These are phyloP conservation scores for Suhomyces chickasaworum DNA, from an alignment of 1,139 yeast genomes.

Conservation along the genomic window DNA sequence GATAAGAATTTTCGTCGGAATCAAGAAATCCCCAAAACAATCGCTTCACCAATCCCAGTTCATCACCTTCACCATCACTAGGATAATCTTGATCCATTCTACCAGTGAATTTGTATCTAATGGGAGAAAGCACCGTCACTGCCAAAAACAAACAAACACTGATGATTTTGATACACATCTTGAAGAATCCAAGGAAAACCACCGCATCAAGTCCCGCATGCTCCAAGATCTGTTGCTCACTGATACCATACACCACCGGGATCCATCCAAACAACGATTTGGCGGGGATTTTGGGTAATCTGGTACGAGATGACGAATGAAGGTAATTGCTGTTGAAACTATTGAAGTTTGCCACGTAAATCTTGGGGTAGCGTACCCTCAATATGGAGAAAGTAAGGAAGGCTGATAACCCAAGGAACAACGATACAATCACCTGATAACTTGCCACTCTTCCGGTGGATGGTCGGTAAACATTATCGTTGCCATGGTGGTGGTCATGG, in stretches of 20 bases:
- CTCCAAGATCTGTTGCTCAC: slow-evolving; percentile 77
- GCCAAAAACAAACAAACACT: slow-evolving; percentile 63
- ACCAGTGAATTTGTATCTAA: slow-evolving; percentile 72
- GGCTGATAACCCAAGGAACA: slow-evolving; percentile 63
- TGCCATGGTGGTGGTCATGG: background rate
- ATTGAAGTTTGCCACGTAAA: slow-evolving; percentile 63
- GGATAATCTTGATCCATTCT: slow-evolving; percentile 54
- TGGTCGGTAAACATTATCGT: slow-evolving; percentile 25
- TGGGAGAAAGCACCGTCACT: slow-evolving; percentile 67
- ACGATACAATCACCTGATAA: slow-evolving; percentile 63
- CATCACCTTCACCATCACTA: slow-evolving; percentile 44
- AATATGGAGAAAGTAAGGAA: slow-evolving; percentile 64
- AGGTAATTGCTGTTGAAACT: slow-evolving; percentile 43
- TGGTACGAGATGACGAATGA: slow-evolving; percentile 46
- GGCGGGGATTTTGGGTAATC: slow-evolving; percentile 39
- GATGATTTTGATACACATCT: slow-evolving; percentile 69
- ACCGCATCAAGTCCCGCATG: slow-evolving; percentile 94
- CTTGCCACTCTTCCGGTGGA: slow-evolving; percentile 41
- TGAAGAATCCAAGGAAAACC: slow-evolving; percentile 80
- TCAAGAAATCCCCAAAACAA: slow-evolving; percentile 1
- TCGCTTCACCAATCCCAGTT: background rate
- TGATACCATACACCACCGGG: slow-evolving; percentile 59
- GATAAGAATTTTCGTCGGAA: slow-evolving; percentile 18
- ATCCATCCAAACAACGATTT: slow-evolving; percentile 78
- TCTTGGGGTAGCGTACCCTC: slow-evolving; percentile 65